phyloP scores from a whole-genome alignment of 805 yeast species.

The Suhomyces canberraensis region DNA sequence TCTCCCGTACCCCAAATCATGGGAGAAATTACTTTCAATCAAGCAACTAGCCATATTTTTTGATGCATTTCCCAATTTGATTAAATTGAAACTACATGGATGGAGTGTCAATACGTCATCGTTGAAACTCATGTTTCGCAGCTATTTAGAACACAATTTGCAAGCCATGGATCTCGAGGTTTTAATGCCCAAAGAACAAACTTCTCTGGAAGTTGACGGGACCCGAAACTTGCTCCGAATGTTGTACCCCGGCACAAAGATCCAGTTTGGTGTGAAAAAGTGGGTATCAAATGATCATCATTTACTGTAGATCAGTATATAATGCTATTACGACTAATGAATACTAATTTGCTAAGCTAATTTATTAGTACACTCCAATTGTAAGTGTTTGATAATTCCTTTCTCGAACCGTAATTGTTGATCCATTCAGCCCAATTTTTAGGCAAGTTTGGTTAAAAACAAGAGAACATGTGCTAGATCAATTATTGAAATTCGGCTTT shows the following conservation, averaged over 20 bases:
- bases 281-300: too few relatives aligned
- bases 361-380: too few relatives aligned
- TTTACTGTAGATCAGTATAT: too few relatives aligned
- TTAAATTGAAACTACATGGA: conserved; percentile 16
- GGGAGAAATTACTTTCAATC: conserved; percentile 3
- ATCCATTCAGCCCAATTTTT: too few relatives aligned
- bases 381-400: too few relatives aligned
- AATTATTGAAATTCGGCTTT: too few relatives aligned
- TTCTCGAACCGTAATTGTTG: too few relatives aligned
- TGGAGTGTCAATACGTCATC: conserved; percentile 18
- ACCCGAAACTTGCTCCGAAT: background rate
- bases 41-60: conserved; percentile 1
- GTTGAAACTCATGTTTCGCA: background rate
- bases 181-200: background rate
- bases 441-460: too few relatives aligned
- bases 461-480: too few relatives aligned
- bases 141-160: conserved; percentile 6
- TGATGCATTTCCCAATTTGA: conserved; percentile 14
- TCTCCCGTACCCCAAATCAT: background rate
- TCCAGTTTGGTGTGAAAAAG: too few relatives aligned
- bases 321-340: too few relatives aligned
- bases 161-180: conserved; percentile 8
- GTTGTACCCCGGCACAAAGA: background rate
- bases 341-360: too few relatives aligned
- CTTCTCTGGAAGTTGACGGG: background rate